Evolutionary conservation across 1,139 yeast species (phyloP), one percentile per base, ranked within the genome.

Genomic region (Sugiyamaella castrensis): DNA sequence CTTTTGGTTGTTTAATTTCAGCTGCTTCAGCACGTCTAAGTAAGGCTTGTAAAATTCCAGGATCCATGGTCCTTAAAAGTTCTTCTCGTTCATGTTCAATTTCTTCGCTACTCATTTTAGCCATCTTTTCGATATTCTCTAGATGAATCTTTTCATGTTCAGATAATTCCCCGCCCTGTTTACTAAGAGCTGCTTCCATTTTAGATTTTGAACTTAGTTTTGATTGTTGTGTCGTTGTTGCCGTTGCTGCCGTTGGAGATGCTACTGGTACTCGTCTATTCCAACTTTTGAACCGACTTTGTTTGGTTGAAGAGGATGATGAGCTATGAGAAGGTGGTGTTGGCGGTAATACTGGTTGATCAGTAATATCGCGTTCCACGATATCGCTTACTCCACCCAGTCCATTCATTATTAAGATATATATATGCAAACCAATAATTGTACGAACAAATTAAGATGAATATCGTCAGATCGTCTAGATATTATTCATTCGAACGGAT

Each of bases 101-200:
- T 59, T 91, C 91, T 24, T 77, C 83, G 1, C 73, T 74, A 1
- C 84, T 71, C 94, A 91, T 84, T 12, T 68, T 64, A 24, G 81
- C 69, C 51, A 92, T 66, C 44, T 75, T 72, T 38, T 80, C 79
- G 55, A 85, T 64, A 65, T 91, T 91, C 61, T 91, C 96, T 50
- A 76, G 65, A 64, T 87, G 92, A 32, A 91, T 87, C 61, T 78
- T 76, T 57, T 84, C 91, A 1, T 83, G 79, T 58, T 87, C 95
- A 35, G 55, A 56, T 41, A 52, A 48, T 37, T 40, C 37, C 30
- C 43, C 28, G 15, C 13, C 37, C 24, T 19, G 24, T 37, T 36
- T 44, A 37, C 46, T 37, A 10, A 41, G 19, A 19, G 19, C 40
- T 33, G 37, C 33, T 26, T 41, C 47, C 26, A 34, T 44, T 38